These are phyloP conservation scores for Corymbia calophylla DNA, from an alignment of 441 rosid species.

Conservation along the genomic window DNA sequence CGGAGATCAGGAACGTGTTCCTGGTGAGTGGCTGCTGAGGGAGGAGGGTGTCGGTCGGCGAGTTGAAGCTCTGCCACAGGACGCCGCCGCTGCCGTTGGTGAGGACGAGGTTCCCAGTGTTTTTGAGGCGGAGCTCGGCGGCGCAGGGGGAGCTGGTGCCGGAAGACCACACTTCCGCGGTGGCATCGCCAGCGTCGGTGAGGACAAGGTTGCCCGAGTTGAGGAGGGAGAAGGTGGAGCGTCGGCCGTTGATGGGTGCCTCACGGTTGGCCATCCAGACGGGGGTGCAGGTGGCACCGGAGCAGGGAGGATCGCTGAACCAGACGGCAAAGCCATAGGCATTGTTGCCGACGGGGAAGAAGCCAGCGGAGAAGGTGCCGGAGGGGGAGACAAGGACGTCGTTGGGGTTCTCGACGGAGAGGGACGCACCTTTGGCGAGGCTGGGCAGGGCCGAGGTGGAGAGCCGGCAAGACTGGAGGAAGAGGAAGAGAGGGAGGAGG, in stretches of 20 bases:
- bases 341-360: background rate
- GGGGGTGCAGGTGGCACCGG: background rate
- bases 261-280: conserved; percentile 15
- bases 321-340: conserved; percentile 1
- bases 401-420: background rate
- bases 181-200: background rate
- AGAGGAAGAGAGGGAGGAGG: background rate
- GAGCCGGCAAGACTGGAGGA: background rate
- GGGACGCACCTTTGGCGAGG: background rate
- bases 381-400: background rate
- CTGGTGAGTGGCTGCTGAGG: conserved; percentile 1
- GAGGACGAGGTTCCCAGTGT: conserved; percentile 4
- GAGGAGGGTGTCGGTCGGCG: conserved; percentile 7
- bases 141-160: background rate
- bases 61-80: conserved; percentile 13
- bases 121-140: background rate
- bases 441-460: background rate
- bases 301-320: background rate
- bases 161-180: background rate
- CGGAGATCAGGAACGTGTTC: background rate
- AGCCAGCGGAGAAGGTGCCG: background rate
- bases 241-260: background rate
- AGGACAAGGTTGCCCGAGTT: conserved; percentile 2
- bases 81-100: background rate
- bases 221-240: background rate